phyloP scores from a whole-genome alignment of 1,284 basidiomycete species.

The Ganoderma lingzhi region DNA sequence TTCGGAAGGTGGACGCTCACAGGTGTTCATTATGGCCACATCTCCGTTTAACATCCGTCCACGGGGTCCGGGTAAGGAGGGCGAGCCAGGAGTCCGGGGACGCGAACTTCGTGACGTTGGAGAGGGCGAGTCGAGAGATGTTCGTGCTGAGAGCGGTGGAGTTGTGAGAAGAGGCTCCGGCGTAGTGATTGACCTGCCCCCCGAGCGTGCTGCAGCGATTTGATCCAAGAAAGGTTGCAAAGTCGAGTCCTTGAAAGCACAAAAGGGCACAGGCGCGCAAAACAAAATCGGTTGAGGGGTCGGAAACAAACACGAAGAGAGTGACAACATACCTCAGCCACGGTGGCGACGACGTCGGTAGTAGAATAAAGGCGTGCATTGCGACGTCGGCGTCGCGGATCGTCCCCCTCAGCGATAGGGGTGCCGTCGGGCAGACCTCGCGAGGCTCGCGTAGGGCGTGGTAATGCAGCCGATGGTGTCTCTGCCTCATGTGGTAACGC shows the following conservation, averaged over 20 bases:
- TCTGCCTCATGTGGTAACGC: background rate
- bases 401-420: slow-evolving; percentile 20
- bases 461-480: slow-evolving; percentile 19
- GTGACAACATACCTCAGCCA: slow-evolving; percentile 42
- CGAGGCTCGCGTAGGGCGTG: slow-evolving; percentile 18
- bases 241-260: slow-evolving; percentile 23
- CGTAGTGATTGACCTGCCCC: slow-evolving; percentile 11
- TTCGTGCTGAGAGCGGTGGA: slow-evolving; percentile 16
- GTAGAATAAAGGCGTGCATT: slow-evolving; percentile 38
- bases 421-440: slow-evolving; percentile 23
- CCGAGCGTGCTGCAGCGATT: slow-evolving; percentile 26
- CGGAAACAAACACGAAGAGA: background rate
- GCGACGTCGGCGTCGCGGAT: slow-evolving; percentile 36
- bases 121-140: slow-evolving; percentile 1
- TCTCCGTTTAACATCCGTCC: slow-evolving; percentile 26
- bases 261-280: slow-evolving; percentile 1
- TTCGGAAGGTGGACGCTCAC: slow-evolving; percentile 25
- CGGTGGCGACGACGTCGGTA: slow-evolving; percentile 40
- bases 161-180: slow-evolving; percentile 11
- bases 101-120: slow-evolving; percentile 15
- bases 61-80: slow-evolving; percentile 5
- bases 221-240: slow-evolving; percentile 33
- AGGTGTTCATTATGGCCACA: slow-evolving; percentile 20
- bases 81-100: slow-evolving; percentile 12
- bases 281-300: slow-evolving; percentile 1